phyloP scores from a whole-genome alignment of 2,329 filamentous ascomycete species.

The Paracamarosporium sp. region DNA sequence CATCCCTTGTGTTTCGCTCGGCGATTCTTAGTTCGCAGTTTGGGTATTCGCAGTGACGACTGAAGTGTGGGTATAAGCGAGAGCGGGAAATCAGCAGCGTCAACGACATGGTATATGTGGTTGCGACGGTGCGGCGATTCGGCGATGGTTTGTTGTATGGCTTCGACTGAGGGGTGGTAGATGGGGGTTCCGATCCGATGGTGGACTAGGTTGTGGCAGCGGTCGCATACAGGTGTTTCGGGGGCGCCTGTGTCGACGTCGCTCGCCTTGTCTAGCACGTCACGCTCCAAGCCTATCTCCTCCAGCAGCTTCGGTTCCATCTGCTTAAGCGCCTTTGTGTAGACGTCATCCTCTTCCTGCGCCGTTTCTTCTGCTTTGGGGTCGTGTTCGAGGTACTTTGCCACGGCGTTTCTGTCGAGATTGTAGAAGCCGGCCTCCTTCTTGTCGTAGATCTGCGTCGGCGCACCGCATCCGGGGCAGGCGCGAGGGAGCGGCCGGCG shows the following conservation, averaged over 20 bases:
- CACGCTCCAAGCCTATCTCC: constrained; percentile 37
- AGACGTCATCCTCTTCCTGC: constrained; percentile 43
- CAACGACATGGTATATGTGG: constrained; percentile 92
- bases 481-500: constrained; percentile 53
- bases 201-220: constrained; percentile 83
- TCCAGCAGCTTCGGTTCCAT: constrained; percentile 33
- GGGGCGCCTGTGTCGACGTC: constrained; percentile 21
- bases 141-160: constrained; percentile 81
- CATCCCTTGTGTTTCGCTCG: constrained; percentile 73
- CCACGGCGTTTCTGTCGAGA: constrained; percentile 56
- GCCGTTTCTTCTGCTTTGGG: constrained; percentile 24
- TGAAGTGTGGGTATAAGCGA: constrained; percentile 83
- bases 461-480: constrained; percentile 70
- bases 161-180: constrained; percentile 79
- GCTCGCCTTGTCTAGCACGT: constrained; percentile 16
- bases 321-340: constrained; percentile 43
- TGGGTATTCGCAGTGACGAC: constrained; percentile 72
- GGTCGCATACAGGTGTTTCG: constrained; percentile 73
- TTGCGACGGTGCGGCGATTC: constrained; percentile 91
- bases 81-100: constrained; percentile 96
- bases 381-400: constrained; percentile 43
- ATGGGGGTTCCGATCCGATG: constrained; percentile 76
- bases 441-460: constrained; percentile 62
- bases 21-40: constrained; percentile 80
- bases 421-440: constrained; percentile 66